Conservation (phyloP, 176 grass and related monocot species). For the Carex myosuroides region DNA sequence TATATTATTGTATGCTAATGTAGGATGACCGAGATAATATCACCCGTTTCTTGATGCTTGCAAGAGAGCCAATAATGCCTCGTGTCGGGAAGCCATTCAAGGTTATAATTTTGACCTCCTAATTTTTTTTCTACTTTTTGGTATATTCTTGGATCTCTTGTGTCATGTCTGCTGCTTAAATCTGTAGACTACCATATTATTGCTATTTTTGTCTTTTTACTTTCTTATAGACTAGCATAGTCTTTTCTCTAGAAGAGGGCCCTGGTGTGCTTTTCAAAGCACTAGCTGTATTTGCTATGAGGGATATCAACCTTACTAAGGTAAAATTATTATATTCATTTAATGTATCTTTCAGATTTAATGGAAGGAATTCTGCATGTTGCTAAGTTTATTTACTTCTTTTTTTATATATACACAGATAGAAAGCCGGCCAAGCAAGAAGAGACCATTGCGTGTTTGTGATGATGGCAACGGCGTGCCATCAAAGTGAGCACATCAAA, state of each 20-base stretch:
- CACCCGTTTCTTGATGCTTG: constrained; percentile 75
- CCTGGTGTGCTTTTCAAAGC: constrained; percentile 81
- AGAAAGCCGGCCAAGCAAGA: constrained; percentile 72
- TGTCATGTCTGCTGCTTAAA: background rate
- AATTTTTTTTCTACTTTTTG: background rate
- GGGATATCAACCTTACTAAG: constrained; percentile 86
- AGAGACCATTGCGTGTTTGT: constrained; percentile 55
- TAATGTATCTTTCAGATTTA: constrained; percentile 20
- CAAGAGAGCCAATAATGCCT: constrained; percentile 78
- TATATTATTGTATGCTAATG: background rate
- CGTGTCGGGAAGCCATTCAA: constrained; percentile 71
- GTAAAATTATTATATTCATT: constrained; percentile 24
- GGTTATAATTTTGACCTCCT: constrained; percentile 28
- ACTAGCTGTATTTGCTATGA: constrained; percentile 71
- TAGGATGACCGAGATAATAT: constrained; percentile 81
- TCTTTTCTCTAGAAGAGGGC: constrained; percentile 93
- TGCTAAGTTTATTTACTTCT: background rate
- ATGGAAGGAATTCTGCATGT: constrained; percentile 8
- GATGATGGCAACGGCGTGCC: constrained; percentile 45
- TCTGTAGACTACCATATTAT: background rate
- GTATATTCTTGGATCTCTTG: background rate
- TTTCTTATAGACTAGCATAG: constrained; percentile 64
- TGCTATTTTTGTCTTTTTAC: constrained; percentile 17
- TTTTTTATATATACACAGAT: constrained; percentile 36
- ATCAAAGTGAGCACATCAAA: constrained; percentile 42